Base-by-base conservation (phyloP, 106 monocot species). In the Dendrobium huoshanense region DNA sequence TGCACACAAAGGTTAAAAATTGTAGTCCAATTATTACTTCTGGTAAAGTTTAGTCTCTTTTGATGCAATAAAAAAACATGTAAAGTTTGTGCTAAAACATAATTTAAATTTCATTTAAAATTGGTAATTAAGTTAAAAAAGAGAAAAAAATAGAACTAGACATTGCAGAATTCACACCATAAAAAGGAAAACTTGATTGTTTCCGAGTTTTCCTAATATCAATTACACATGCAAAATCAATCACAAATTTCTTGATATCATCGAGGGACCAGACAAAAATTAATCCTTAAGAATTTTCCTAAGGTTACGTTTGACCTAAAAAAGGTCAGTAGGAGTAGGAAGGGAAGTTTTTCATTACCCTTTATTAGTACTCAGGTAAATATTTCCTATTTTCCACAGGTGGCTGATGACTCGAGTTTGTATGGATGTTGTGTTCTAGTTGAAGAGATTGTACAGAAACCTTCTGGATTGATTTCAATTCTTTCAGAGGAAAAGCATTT, bases 351-450 rank as follows among this genome's bases (percentile, higher is more conserved):
- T 13, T 33, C 2, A 70, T 31, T 9, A n/a, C 22, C 33, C n/a
- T 16, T 31, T 73, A 1, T 5, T 29, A 42, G 19, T 44, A 10
- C 41, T 73, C 73, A 43, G 18, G 4, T 41, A 25, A 18, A 48
- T 48, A 76, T 76, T 45, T 9, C 47, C 49, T 76, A 27, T 76
- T 27, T 77, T 88, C 27, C 74, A 79, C 90, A 99, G 99, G 99
- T 90, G 56, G 93, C 95, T 78, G 99, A 99, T 85, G 87, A 90
- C 84, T 93, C 99, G 72, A 91, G 93, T 22, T 86, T 99, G 75
- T 99, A 99, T 87, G 99, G 99, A 81, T 99, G 95, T 81, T 99
- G 99, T 77, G 82, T 95, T 64, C 80, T 95, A 80, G 90, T 99
- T 87, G 99, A 99, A 89, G 99, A 99, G 87, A 80, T 95, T 72